Percentiles rank a stretch among this genome's conserved stretches.
Evolutionary conservation across 164 flowering plant species (phyloP).

Genomic region (Paratinospora sagittata): DNA sequence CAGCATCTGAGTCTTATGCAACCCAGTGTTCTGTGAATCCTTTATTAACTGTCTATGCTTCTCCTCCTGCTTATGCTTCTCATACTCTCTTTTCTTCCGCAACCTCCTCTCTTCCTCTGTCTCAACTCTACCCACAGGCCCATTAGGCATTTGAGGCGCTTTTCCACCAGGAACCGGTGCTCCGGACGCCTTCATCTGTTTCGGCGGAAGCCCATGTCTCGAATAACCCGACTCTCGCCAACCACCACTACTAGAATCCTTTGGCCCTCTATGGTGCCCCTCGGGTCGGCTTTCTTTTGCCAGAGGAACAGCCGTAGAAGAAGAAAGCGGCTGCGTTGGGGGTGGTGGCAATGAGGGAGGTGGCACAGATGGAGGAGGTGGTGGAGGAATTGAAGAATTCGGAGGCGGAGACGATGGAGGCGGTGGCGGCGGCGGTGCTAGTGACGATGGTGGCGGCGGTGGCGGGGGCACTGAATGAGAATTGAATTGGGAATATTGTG

Average conservation of each 20-base stretch:
- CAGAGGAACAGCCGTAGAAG: conserved; percentile 29
- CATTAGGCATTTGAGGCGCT: conserved; percentile 23
- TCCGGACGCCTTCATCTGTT: conserved; percentile 37
- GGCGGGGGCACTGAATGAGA: conserved; percentile 33
- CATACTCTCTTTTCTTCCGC: conserved; percentile 84
- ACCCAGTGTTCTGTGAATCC: conserved; percentile 51
- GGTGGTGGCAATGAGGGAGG: conserved; percentile 40
- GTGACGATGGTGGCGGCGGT: conserved; percentile 31
- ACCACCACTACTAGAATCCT: conserved; percentile 20
- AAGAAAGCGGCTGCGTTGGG: conserved; percentile 50
- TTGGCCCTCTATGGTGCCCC: conserved; percentile 20
- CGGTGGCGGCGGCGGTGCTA: conserved; percentile 34
- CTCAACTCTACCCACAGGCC: conserved; percentile 57
- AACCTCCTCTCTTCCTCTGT: conserved; percentile 86
- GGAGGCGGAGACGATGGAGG: conserved; percentile 35
- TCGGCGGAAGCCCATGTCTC: conserved; percentile 25
- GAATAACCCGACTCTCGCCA: conserved; percentile 34
- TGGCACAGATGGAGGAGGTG: conserved; percentile 38
- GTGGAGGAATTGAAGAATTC: conserved; percentile 30
- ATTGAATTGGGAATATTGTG: conserved; percentile 43
- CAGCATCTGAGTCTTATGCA: conserved; percentile 56
- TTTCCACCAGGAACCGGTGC: conserved; percentile 28
- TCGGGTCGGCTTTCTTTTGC: conserved; percentile 29
- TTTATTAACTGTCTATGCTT: conserved; percentile 62
- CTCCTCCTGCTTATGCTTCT: conserved; percentile 76